Evolutionary conservation across 371 early-diverging fungal genomes (phyloP), one percentile per base, ranked within the genome.

Genomic region (Rhizoclosmatium hyalinum): DNA sequence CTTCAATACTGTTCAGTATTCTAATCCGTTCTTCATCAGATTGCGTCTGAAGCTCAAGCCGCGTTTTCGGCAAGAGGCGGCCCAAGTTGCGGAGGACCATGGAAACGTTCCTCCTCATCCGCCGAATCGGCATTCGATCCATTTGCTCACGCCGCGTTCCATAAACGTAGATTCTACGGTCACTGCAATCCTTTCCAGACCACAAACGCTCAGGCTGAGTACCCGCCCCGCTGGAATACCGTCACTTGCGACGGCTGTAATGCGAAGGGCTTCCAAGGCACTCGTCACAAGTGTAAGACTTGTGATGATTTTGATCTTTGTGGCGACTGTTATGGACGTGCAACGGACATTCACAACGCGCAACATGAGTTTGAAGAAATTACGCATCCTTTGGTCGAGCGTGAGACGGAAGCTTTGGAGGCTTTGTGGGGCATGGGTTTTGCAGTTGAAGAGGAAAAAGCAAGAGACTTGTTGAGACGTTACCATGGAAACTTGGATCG

Each of bases 241-340:
- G 73, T 82, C 3, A 46, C 62, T 45, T 82, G 82, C 72, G 82
- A 82, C 66, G 77, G 75, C 17, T 82, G 82, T 72, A 74, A 77
- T 65, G 54, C 58, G 45, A 45, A 57, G 21, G 8, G 50, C 10
- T 70, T 80, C 62, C 2, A 68, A 19, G 80, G 80, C 1, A 57
- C 67, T 3, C 72, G 83, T 5, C 68, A 68, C 80, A 77, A 75
- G 63, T 82, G 83, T 67, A 41, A 17, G 24, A 53, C 39, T 2
- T 82, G 83, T 70, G 74, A 65, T 32, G 78, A 82, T 73, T 80
- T 73, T 65, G 83, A 83, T 53, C 72, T 83, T 21, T 83, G 83
- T 67, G 66, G 45, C 12, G 32, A 39, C 12, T 81, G 82, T 68
- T 46, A 71, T 44, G 67, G 12, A n/a, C 50, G 17, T 14, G 69